Percentiles rank a stretch among this genome's conserved stretches.
phyloP scores from a whole-genome alignment of 305 asterid species.

The Ajuga reptans region DNA sequence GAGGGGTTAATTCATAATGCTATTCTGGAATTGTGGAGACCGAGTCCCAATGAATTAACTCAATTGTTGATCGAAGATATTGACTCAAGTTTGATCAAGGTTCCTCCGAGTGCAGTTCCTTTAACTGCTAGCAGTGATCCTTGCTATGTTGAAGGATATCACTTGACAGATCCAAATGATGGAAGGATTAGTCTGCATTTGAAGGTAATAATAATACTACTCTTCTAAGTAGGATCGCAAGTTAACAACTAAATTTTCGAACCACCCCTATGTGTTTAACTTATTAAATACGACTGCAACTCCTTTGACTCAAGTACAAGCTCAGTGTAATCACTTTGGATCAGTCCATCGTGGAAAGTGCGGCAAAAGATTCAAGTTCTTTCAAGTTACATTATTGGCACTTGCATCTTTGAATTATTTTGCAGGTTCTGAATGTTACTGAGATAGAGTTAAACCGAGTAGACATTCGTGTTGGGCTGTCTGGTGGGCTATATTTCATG shows the following conservation, averaged over 20 bases:
- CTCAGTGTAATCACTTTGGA: not conserved
- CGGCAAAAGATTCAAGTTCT: not conserved
- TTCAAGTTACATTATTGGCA: constrained; percentile 11
- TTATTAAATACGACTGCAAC: not conserved
- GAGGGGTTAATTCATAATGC: constrained; percentile 89
- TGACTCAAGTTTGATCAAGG: constrained; percentile 57
- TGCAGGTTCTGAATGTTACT: constrained; percentile 77
- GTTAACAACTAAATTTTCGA: not conserved
- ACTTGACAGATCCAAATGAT: constrained; percentile 80
- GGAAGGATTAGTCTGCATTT: constrained; percentile 80
- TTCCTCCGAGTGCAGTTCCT: constrained; percentile 67
- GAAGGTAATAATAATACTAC: constrained; percentile 41
- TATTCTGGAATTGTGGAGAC: constrained; percentile 83
- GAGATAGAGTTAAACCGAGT: constrained; percentile 77
- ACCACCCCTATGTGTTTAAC: not conserved
- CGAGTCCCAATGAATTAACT: constrained; percentile 74
- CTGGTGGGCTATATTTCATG: constrained; percentile 85
- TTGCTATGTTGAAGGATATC: constrained; percentile 85
- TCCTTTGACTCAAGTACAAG: not conserved
- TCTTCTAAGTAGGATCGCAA: not conserved
- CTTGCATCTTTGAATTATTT: constrained; percentile 8
- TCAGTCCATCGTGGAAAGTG: no score
- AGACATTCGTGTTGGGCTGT: constrained; percentile 74
- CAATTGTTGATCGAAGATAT: constrained; percentile 59
- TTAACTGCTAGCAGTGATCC: constrained; percentile 91